Conservation (phyloP, 352 stramenopile species). For the Phytopythium sindhum region DNA sequence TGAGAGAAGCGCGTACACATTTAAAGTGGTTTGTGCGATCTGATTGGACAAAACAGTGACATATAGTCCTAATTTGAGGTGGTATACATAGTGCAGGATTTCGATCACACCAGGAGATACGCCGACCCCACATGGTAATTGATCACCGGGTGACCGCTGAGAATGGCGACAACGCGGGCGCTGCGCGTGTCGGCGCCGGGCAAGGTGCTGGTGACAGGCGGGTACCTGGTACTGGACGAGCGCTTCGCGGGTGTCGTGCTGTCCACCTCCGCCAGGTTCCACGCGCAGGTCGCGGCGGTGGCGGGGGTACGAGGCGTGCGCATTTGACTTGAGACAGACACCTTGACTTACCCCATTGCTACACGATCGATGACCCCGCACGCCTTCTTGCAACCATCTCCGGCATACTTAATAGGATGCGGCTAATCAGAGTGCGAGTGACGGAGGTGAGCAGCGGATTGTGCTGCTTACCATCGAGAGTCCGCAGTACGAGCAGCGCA, state of each 20-base stretch:
- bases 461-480: conserved; percentile 73
- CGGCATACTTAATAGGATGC: not conserved
- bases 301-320: not conserved
- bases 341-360: too few relatives aligned
- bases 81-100: not conserved
- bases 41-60: too few relatives aligned
- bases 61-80: not conserved
- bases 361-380: too few relatives aligned
- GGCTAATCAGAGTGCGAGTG: not conserved
- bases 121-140: too few relatives aligned
- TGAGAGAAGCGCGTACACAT: not conserved
- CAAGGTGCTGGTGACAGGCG: conserved; percentile 96
- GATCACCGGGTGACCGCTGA: not conserved
- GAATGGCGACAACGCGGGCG: not conserved
- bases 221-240: conserved; percentile 95
- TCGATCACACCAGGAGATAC: not conserved
- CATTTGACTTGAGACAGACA: not conserved
- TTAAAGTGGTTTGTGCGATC: not conserved
- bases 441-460: not conserved
- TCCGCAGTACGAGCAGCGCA: conserved; percentile 84
- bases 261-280: conserved; percentile 91
- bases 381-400: too few relatives aligned
- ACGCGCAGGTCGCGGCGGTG: conserved; percentile 63
- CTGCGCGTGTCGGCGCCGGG: conserved; percentile 90
- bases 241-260: conserved; percentile 90